Evolutionary conservation across 345 rosid species (phyloP).

Genomic region (Euclidium syriacum): DNA sequence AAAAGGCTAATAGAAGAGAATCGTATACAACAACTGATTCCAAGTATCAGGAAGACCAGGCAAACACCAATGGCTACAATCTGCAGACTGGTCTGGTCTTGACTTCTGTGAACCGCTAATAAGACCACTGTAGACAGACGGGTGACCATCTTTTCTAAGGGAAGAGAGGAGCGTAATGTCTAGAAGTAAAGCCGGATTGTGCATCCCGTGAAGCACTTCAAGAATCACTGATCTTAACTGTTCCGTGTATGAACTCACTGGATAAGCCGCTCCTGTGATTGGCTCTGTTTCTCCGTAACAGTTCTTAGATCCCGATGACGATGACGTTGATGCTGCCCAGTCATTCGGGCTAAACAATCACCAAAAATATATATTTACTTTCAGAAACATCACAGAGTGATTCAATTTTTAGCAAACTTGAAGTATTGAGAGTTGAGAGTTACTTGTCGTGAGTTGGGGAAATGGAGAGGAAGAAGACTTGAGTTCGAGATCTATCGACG

Average conservation of each 20-base stretch:
- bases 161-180: constrained; percentile 91
- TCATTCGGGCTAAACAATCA: constrained; percentile 56
- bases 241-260: constrained; percentile 60
- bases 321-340: constrained; percentile 51
- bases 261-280: constrained; percentile 40
- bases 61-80: constrained; percentile 99
- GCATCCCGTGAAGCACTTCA: constrained; percentile 61
- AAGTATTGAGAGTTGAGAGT: constrained; percentile 13
- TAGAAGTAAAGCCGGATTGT: constrained; percentile 50
- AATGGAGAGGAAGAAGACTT: constrained; percentile 75
- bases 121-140: constrained; percentile 86
- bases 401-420: neutral
- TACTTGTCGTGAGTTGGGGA: constrained; percentile 95
- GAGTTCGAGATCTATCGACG: constrained; percentile 49
- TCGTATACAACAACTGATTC: constrained; percentile 72
- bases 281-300: constrained; percentile 89
- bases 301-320: constrained; percentile 42
- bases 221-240: constrained; percentile 65
- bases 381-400: neutral
- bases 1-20: constrained; percentile 46
- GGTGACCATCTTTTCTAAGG: constrained; percentile 87
- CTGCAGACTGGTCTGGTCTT: constrained; percentile 67
- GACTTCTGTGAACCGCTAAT: constrained; percentile 58
- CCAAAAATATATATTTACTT: neutral
- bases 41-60: constrained; percentile 98